These are phyloP conservation scores for Hyaloscypha hepaticicola DNA, from an alignment of 495 filamentous ascomycete genomes.

Conservation along the genomic window DNA sequence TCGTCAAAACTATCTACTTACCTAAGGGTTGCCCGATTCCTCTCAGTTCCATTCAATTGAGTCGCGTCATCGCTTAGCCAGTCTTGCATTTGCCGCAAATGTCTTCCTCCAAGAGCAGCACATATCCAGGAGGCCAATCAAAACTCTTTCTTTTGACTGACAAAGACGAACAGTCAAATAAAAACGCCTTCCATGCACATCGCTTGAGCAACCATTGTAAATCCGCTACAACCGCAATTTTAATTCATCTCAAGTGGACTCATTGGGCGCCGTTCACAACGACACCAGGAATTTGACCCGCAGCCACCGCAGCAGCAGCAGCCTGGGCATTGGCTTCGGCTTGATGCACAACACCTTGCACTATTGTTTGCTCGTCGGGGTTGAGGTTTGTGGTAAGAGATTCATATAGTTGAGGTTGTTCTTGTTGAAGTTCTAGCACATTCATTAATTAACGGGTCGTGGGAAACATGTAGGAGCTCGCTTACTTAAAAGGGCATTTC, in stretches of 20 bases:
- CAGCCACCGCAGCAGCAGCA: slow-evolving; percentile 15
- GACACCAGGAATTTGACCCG: slow-evolving; percentile 6
- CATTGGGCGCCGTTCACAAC: slow-evolving; percentile 25
- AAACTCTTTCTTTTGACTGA: neutral
- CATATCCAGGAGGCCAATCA: neutral
- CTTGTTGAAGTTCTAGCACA: slow-evolving; percentile 73
- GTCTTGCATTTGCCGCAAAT: neutral
- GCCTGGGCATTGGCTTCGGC: slow-evolving; percentile 52
- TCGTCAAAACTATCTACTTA: slow-evolving; percentile 18
- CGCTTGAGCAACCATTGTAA: slow-evolving; percentile 29
- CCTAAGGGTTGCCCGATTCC: slow-evolving; percentile 12
- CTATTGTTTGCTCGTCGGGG: slow-evolving; percentile 75
- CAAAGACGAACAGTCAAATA: neutral
- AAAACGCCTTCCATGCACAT: slow-evolving; percentile 31
- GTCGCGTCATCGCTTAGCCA: neutral
- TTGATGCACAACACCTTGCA: slow-evolving; percentile 77
- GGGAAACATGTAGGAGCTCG: slow-evolving; percentile 21
- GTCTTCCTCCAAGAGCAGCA: neutral
- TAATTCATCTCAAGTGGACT: neutral
- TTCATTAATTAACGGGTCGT: neutral
- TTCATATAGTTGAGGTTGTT: slow-evolving; percentile 86
- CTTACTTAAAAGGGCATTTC: slow-evolving; percentile 77
- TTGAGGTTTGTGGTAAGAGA: slow-evolving; percentile 74
- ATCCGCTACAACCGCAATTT: slow-evolving; percentile 5
- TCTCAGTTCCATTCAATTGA: neutral